Base-by-base conservation (phyloP, 352 stramenopile genomes). In the Pythium chondricola region DNA sequence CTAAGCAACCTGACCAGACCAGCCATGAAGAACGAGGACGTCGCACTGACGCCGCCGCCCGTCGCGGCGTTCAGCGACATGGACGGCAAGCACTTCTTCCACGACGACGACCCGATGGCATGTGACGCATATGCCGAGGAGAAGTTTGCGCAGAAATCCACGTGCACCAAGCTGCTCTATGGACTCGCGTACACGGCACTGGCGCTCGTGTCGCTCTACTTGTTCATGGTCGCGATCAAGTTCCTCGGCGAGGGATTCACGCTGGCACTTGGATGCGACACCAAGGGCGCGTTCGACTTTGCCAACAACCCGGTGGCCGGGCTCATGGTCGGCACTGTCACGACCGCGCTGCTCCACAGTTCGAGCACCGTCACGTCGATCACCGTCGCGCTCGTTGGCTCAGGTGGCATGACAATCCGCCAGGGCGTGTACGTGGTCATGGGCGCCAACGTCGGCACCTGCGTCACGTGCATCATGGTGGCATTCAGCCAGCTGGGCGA, bases 381-480 rank as follows among this genome's bases (percentile, higher is more conserved):
- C 52, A 54, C 69, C 36, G 69, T 78, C 27, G 58, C 61, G 3
- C 48, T 74, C 0, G 67, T 71, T 6, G 48, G 81, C 50, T 56
- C 71, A 14, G 55, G 52, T 14, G 55, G 65, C 8, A 45, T 93
- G 21, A 52, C 59, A 21, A 71, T 88, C 25, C 53, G 72, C 10
- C 58, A 71, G 45, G 80, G 55, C n/a, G 85, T 92, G 41, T 85
- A 76, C 50, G 83, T 92, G 58, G 64, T 93, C 33, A 88, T 92
- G 69, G 80, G 80, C 24, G 76, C 80, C 32, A 92, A 92, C 56
- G 83, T 80, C 37, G 83, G 80, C 17, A 80, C 69, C 13, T 69
- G 68, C 25, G 77, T 89, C 14, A 88, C 74, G 32, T 85, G 78
- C 47, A 86, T 74, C 22, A 88, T 92, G 48, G 75, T 93, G 27